Evolutionary conservation across 1,284 basidiomycete species (phyloP).

Genomic region (Inonotus obliquus): DNA sequence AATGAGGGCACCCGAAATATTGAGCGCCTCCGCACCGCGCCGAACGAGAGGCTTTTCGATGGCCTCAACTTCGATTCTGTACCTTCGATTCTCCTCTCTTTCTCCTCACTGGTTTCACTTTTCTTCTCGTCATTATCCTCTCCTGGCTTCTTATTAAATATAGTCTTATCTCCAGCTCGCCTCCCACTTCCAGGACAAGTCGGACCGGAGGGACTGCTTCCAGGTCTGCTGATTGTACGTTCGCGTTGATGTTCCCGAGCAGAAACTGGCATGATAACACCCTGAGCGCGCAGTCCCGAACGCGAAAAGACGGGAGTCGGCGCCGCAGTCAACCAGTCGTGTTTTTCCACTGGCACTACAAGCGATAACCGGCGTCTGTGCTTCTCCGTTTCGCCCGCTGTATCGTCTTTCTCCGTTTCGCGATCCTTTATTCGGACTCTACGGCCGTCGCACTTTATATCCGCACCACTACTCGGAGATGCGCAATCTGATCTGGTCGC

Average conservation of each 20-base stretch:
- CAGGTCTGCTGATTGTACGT: neutral
- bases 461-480: neutral
- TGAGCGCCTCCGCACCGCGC: neutral
- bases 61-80: neutral
- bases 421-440: neutral
- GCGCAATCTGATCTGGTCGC: neutral
- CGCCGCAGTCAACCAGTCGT: constrained; percentile 8
- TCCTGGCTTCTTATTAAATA: neutral
- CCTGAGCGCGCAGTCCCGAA: neutral
- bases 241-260: neutral
- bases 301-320: constrained; percentile 10
- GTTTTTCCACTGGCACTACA: neutral
- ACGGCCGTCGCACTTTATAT: neutral
- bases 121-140: neutral
- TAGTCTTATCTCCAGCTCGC: neutral
- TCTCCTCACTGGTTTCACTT: neutral
- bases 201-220: too few relatives aligned
- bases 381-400: neutral
- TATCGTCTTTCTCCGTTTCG: neutral
- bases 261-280: constrained; percentile 10
- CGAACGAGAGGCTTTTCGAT: neutral
- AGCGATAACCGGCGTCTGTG: neutral
- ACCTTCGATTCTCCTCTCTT: neutral
- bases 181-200: neutral
- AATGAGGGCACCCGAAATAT: neutral